Evolutionary conservation across 1,284 basidiomycete genomes (phyloP).

Genomic region (Salmacisia buchloeana): DNA sequence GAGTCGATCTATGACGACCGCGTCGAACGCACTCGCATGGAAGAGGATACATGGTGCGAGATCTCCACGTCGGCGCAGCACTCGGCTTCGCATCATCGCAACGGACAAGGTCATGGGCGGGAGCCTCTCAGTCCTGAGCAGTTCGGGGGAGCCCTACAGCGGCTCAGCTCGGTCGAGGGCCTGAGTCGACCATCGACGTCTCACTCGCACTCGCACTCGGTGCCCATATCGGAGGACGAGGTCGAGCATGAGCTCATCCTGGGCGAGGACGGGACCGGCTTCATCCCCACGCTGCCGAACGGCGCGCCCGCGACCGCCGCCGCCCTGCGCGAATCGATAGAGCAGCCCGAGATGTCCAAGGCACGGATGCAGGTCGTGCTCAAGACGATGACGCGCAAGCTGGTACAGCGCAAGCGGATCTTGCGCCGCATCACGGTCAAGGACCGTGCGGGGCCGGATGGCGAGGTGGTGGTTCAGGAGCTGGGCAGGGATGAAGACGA

Average conservation of each 20-base stretch:
- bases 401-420: constrained; percentile 51
- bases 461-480: no score
- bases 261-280: background rate
- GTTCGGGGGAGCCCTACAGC: background rate
- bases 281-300: constrained; percentile 7
- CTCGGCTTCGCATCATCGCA: background rate
- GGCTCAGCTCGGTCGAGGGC: background rate
- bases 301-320: background rate
- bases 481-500: constrained; percentile 13
- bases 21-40: constrained; percentile 18
- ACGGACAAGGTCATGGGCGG: background rate
- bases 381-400: constrained; percentile 54
- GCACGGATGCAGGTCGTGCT: constrained; percentile 53
- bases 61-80: constrained; percentile 11
- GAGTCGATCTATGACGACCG: constrained; percentile 24
- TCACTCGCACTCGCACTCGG: constrained; percentile 77
- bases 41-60: constrained; percentile 29
- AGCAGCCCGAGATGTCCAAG: constrained; percentile 38
- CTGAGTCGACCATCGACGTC: constrained; percentile 48
- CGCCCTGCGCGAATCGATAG: constrained; percentile 31
- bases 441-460: no score
- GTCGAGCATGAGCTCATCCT: constrained; percentile 56
- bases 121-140: background rate
- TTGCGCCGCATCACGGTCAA: constrained; percentile 42
- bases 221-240: constrained; percentile 62